Evolutionary conservation across 2,329 filamentous ascomycete species (phyloP).

Genomic region (Ophiostoma sp.): DNA sequence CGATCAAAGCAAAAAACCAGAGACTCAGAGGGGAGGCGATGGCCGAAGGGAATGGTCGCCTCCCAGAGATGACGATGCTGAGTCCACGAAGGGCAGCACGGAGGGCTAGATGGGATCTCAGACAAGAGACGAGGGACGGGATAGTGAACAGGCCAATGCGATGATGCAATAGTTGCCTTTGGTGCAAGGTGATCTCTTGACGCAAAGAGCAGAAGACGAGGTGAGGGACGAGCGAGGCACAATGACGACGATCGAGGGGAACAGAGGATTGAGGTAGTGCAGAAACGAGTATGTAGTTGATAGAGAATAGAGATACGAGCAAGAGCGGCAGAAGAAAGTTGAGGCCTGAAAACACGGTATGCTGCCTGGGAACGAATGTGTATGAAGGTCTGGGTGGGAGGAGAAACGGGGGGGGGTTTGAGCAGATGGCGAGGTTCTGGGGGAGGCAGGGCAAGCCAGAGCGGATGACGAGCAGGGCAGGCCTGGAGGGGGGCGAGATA

Average conservation of each 20-base stretch:
- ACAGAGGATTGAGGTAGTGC: no score
- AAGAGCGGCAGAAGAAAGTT: slow-evolving; percentile 10
- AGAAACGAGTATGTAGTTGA: slow-evolving; percentile 19
- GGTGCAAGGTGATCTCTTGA: background rate
- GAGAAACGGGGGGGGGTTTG: slow-evolving; percentile 10
- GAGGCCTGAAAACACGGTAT: slow-evolving; percentile 25
- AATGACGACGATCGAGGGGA: background rate
- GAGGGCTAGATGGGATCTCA: background rate
- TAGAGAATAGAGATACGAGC: slow-evolving; percentile 13
- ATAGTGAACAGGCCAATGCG: slow-evolving; percentile 10
- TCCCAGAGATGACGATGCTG: slow-evolving; percentile 19
- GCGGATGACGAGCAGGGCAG: slow-evolving; percentile 10
- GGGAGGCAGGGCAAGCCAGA: slow-evolving; percentile 8
- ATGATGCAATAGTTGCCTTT: slow-evolving; percentile 3
- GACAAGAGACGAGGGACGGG: background rate
- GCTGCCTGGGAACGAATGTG: slow-evolving; percentile 17
- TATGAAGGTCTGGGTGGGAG: background rate
- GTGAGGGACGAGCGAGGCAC: background rate
- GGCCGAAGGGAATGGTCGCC: slow-evolving; percentile 17
- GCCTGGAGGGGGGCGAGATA: slow-evolving; percentile 17
- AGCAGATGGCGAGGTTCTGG: slow-evolving; percentile 5
- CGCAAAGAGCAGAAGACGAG: background rate
- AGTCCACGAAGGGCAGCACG: slow-evolving; percentile 9
- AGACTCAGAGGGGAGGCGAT: slow-evolving; percentile 17
- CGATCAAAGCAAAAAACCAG: background rate